These are phyloP conservation scores for Alisma plantagoaquatica DNA, from an alignment of 106 monocot genomes.

Conservation along the genomic window DNA sequence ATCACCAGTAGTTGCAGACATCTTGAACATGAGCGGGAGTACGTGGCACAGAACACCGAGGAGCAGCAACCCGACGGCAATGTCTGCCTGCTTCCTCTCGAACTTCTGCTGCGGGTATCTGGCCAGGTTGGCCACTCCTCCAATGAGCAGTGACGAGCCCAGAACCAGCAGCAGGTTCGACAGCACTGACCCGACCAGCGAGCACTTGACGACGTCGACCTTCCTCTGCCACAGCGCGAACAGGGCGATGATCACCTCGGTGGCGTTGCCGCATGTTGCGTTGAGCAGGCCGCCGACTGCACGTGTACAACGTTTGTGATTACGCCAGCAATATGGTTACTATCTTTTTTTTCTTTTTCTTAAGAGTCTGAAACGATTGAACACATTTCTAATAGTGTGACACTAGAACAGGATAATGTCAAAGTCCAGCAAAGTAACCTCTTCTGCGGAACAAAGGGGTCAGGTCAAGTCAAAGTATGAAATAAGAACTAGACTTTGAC, in stretches of 20 bases:
- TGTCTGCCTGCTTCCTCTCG: slow-evolving; percentile 82
- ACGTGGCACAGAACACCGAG: slow-evolving; percentile 53
- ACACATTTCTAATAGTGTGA: too few relatives aligned
- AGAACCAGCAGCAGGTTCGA: slow-evolving; percentile 91
- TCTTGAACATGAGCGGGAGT: slow-evolving; percentile 32
- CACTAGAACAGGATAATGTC: too few relatives aligned
- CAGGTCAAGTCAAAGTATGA: too few relatives aligned
- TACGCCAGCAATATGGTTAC: too few relatives aligned
- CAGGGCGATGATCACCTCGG: slow-evolving; percentile 78
- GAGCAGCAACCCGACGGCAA: slow-evolving; percentile 47
- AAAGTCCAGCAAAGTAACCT: too few relatives aligned
- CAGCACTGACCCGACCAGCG: slow-evolving; percentile 64
- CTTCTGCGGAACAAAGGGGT: too few relatives aligned
- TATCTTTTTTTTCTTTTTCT: too few relatives aligned
- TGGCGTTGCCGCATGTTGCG: slow-evolving; percentile 81
- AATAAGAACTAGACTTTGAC: too few relatives aligned
- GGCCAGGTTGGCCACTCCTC: slow-evolving; percentile 56
- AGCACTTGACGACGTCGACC: slow-evolving; percentile 68
- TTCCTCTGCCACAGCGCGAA: slow-evolving; percentile 42
- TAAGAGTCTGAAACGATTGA: too few relatives aligned
- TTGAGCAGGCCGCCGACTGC: slow-evolving; percentile 82
- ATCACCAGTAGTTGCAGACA: slow-evolving; percentile 1
- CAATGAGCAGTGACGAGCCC: slow-evolving; percentile 63
- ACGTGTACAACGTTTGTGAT: too few relatives aligned
- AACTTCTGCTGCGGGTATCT: slow-evolving; percentile 31